A percentile compares a stretch with the other conserved stretches of the same genome.
phyloP scores from a whole-genome alignment of 1,284 basidiomycete species.

The Puccinia horiana region DNA sequence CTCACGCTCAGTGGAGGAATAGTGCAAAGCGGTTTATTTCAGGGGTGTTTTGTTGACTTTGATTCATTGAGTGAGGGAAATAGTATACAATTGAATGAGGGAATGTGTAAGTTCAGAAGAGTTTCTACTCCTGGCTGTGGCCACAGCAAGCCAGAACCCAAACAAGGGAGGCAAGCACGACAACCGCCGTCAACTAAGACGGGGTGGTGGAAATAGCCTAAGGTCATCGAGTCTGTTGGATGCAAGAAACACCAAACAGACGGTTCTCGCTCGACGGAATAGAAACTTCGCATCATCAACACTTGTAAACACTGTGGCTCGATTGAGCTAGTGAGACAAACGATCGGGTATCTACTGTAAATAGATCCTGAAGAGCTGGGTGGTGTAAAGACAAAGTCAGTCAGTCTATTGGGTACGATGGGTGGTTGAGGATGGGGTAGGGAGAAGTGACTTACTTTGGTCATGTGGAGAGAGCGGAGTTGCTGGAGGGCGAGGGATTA shows the following conservation, averaged over 20 bases:
- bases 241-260: background rate
- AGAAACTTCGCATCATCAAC: slow-evolving; percentile 31
- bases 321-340: slow-evolving; percentile 38
- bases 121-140: slow-evolving; percentile 9
- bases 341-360: slow-evolving; percentile 38
- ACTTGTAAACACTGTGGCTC: slow-evolving; percentile 38
- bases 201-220: slow-evolving; percentile 9
- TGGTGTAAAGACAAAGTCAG: background rate
- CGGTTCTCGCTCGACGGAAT: background rate
- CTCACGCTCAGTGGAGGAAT: too few relatives aligned
- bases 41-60: background rate
- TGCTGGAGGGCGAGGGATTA: background rate
- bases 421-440: background rate
- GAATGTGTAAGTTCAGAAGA: slow-evolving; percentile 32
- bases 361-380: too few relatives aligned
- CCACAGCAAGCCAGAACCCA: slow-evolving; percentile 3
- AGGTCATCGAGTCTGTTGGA: slow-evolving; percentile 23
- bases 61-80: background rate
- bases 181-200: background rate
- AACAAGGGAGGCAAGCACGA: background rate
- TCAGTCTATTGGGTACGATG: background rate
- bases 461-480: background rate
- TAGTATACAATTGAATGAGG: background rate
- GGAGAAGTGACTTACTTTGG: background rate
- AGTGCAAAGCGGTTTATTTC: too few relatives aligned